These are phyloP conservation scores for Anisodus acutangulus DNA, from an alignment of 257 asterid species.

Conservation along the genomic window DNA sequence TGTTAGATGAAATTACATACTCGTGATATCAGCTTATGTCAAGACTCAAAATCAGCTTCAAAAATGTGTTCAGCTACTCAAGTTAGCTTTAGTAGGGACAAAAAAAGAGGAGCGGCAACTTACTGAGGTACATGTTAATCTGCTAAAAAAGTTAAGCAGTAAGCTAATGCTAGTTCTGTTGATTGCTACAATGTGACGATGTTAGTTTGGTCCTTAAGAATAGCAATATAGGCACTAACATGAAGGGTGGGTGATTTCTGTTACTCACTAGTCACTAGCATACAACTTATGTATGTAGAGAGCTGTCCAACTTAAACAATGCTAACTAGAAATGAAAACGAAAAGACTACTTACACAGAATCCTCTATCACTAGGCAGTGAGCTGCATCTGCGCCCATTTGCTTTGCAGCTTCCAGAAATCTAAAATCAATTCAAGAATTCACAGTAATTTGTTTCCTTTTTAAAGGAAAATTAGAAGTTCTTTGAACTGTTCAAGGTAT, in stretches of 20 bases:
- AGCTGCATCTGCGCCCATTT: slow-evolving; percentile 65
- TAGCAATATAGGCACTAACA: not conserved
- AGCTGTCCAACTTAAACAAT: not conserved
- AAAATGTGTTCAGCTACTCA: not conserved
- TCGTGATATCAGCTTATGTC: not conserved
- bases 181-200: not conserved
- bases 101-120: not conserved
- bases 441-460: no score
- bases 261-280: not conserved
- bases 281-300: not conserved
- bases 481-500: not conserved
- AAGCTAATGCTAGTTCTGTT: slow-evolving; percentile 15
- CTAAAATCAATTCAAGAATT: slow-evolving; percentile 47
- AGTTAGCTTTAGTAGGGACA: not conserved
- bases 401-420: slow-evolving; percentile 86
- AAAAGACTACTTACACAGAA: slow-evolving; percentile 62
- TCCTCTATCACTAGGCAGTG: slow-evolving; percentile 92
- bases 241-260: slow-evolving; percentile 12
- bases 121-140: slow-evolving; percentile 1
- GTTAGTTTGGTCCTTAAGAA: not conserved
- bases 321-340: slow-evolving; percentile 10
- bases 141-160: not conserved
- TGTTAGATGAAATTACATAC: not conserved
- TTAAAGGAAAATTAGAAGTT: no score
- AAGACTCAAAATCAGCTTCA: not conserved